Evolutionary conservation across 169 alveolate genomes (phyloP).

Genomic region (Plasmodium malariae): DNA sequence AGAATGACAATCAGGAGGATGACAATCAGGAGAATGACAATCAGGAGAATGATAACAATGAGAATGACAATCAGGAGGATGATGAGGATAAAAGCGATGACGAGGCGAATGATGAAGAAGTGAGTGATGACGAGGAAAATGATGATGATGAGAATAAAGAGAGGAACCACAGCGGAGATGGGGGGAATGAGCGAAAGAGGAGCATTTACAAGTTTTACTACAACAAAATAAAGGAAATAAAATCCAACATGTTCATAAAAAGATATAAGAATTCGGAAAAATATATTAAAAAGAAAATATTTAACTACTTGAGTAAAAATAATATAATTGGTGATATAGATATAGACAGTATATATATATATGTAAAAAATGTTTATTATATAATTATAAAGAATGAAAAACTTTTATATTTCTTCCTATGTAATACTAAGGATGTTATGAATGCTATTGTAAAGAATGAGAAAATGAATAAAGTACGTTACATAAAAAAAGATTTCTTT

Average conservation of each 20-base stretch:
- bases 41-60: not conserved
- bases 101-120: not conserved
- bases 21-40: not conserved
- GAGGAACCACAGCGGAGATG: no score
- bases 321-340: conserved; percentile 16
- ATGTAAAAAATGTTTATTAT: conserved; percentile 38
- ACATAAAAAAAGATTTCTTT: conserved; percentile 23
- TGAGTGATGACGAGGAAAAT: not conserved
- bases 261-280: conserved; percentile 25
- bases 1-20: not conserved
- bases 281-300: conserved; percentile 40
- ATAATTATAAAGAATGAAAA: conserved; percentile 32
- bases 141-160: conserved; percentile 9
- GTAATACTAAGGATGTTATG: conserved; percentile 36
- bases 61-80: not conserved
- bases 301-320: conserved; percentile 39
- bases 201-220: conserved; percentile 20
- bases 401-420: conserved; percentile 29
- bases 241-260: conserved; percentile 20
- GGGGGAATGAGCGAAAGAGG: not conserved
- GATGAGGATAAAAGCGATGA: not conserved
- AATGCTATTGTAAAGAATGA: conserved; percentile 32
- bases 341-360: conserved; percentile 17
- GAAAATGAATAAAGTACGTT: conserved; percentile 12
- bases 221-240: conserved; percentile 35